Evolutionary conservation across 169 alveolate genomes (phyloP), one percentile per base, ranked within the genome.

Genomic region (Toxoplasma gondii): DNA sequence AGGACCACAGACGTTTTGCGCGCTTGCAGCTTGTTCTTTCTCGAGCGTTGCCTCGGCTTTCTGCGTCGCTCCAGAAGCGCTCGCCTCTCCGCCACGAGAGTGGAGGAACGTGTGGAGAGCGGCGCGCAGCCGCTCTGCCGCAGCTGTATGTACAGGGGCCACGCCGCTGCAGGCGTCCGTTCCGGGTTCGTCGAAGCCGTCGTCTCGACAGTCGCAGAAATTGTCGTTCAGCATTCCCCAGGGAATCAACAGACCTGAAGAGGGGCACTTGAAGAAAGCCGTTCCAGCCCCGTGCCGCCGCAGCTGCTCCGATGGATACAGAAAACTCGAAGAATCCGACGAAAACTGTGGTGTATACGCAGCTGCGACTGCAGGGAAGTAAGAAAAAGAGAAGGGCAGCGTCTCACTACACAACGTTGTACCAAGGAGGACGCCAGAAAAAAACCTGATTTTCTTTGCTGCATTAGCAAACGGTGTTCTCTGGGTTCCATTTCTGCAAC

Each of bases 81-180:
- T 12, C 58, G 58, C 12, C 58, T 7, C 58, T 12, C 12, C 12
- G 58, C 58, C 22, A 29, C 82, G 5, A 64, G 27, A 64, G 58
- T 49, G 58, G 58, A 36, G 44, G 39, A 38, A n/a, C 29, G 86
- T 45, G 4, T 78, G 86, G 44, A 78, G 49, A 12, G 86, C 39
- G 24, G 86, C 86, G 27, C 86, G 86, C 9, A 78, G n/a, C 45
- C 86, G 86, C 86, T 29, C 43, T 7, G 86, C 86, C 45, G 49
- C 45, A 41, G n/a, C 49, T 19, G 86, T 29, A n/a, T 78, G 86
- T 1, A 78, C 39, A 36, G 86, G 86, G 22, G 45, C 86, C 29
- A 78, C 45, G 86, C 86, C 86, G 86, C 86, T 38, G 86, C 86
- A 78, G 2, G 86, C 86, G 86, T 78, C 86, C 44, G 86, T 78